Evolutionary conservation across 176 grass and related monocot species (phyloP).

Genomic region (Lolium rigidum): DNA sequence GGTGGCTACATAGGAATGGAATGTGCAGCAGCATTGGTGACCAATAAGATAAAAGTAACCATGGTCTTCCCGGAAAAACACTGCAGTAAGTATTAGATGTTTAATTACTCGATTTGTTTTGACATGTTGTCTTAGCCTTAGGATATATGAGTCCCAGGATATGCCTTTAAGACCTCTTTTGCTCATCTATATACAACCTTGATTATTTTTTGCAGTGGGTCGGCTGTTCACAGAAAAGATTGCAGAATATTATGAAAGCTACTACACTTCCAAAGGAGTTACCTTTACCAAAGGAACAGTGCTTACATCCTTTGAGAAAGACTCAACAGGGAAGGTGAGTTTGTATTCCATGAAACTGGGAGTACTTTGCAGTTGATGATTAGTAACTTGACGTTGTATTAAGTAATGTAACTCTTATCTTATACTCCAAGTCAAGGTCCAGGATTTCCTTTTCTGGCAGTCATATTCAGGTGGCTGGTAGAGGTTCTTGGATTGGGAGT

Average conservation of each 20-base stretch:
- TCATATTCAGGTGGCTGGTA: background rate
- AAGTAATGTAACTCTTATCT: background rate
- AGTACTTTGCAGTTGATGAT: background rate
- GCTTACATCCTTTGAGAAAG: constrained; percentile 84
- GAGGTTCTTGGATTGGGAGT: background rate
- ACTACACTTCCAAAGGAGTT: constrained; percentile 77
- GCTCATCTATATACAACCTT: constrained; percentile 19
- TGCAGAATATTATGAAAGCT: constrained; percentile 92
- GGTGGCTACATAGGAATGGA: constrained; percentile 99
- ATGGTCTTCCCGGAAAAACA: constrained; percentile 97
- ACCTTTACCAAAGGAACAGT: constrained; percentile 91
- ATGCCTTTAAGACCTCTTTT: background rate
- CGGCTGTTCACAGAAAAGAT: constrained; percentile 84
- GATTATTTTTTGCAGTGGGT: constrained; percentile 64
- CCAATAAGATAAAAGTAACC: constrained; percentile 83
- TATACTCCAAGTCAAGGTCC: background rate
- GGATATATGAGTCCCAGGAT: background rate
- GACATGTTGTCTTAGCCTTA: background rate
- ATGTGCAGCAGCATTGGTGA: constrained; percentile 87
- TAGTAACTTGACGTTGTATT: background rate
- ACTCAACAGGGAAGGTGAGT: constrained; percentile 66
- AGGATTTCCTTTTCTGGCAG: background rate
- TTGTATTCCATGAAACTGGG: constrained; percentile 7
- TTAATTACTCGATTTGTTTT: background rate
- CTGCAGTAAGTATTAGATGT: constrained; percentile 71